phyloP scores from a whole-genome alignment of 1,139 yeast species.

The Candida dubliniensis region DNA sequence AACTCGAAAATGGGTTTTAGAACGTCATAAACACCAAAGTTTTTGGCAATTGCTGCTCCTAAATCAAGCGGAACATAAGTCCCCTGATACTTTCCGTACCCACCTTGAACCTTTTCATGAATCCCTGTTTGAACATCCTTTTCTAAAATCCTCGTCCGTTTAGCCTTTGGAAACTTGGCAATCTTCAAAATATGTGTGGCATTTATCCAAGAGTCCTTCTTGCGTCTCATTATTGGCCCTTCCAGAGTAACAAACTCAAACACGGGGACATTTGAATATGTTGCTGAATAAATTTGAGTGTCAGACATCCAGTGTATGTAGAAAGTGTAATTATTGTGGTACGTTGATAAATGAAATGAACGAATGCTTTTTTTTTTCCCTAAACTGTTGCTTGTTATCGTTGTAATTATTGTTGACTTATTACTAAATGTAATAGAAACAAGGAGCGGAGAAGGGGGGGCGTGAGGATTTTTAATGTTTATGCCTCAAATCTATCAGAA shows the following conservation, averaged over 20 bases:
- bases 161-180: slow-evolving; percentile 84
- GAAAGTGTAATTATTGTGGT: too few species aligned
- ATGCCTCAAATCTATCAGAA: too few species aligned
- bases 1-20: slow-evolving; percentile 71
- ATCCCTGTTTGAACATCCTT: slow-evolving; percentile 82
- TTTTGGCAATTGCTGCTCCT: slow-evolving; percentile 65
- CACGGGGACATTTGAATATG: slow-evolving; percentile 78
- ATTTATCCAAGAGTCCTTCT: slow-evolving; percentile 79
- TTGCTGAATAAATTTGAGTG: slow-evolving; percentile 68
- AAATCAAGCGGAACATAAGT: slow-evolving; percentile 83
- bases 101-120: slow-evolving; percentile 94
- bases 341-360: too few species aligned
- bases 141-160: slow-evolving; percentile 80
- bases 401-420: too few species aligned
- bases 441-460: too few species aligned
- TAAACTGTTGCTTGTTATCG: too few species aligned
- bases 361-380: too few species aligned
- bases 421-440: too few species aligned
- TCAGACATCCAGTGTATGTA: slow-evolving; percentile 12
- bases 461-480: too few species aligned
- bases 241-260: slow-evolving; percentile 69
- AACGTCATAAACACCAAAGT: slow-evolving; percentile 68
- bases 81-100: slow-evolving; percentile 93
- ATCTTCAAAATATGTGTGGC: slow-evolving; percentile 89
- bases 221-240: slow-evolving; percentile 81